Evolutionary conservation across 2,329 filamentous ascomycete genomes (phyloP).

Genomic region (Chaetomiaceae sp.): DNA sequence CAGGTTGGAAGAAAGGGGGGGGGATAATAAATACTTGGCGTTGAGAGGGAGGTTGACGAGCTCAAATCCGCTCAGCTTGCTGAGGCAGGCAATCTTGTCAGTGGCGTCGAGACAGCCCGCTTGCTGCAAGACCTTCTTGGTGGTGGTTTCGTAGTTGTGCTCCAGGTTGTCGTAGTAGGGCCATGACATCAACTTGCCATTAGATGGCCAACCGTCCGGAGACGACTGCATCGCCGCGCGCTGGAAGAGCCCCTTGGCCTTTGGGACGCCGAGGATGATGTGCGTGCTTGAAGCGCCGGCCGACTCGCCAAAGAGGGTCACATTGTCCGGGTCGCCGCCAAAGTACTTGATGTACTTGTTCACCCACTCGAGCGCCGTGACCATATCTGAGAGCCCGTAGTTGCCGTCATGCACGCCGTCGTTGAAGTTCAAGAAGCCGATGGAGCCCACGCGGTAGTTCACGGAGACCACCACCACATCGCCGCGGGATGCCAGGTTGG

Average conservation of each 20-base stretch:
- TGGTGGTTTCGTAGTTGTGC: slow-evolving; percentile 22
- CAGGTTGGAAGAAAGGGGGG: neutral
- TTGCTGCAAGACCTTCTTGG: slow-evolving; percentile 23
- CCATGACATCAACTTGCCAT: slow-evolving; percentile 15
- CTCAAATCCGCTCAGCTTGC: slow-evolving; percentile 27
- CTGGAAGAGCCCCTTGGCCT: slow-evolving; percentile 29
- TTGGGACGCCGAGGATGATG: slow-evolving; percentile 27
- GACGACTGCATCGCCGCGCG: slow-evolving; percentile 30
- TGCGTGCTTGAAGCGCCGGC: slow-evolving; percentile 27
- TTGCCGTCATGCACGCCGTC: slow-evolving; percentile 38
- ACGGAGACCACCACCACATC: slow-evolving; percentile 41
- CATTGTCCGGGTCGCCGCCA: slow-evolving; percentile 30
- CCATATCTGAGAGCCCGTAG: slow-evolving; percentile 39
- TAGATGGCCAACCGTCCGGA: slow-evolving; percentile 24
- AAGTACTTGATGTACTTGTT: slow-evolving; percentile 33
- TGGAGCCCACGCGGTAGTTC: slow-evolving; percentile 36
- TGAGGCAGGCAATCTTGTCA: slow-evolving; percentile 26
- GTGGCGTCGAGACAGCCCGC: slow-evolving; percentile 26
- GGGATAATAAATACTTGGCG: slow-evolving; percentile 22
- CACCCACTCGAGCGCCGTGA: slow-evolving; percentile 38
- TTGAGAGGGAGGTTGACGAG: slow-evolving; percentile 30
- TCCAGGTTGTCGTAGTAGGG: slow-evolving; percentile 24
- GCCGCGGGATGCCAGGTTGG: slow-evolving; percentile 40
- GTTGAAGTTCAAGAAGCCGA: slow-evolving; percentile 29
- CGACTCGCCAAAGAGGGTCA: slow-evolving; percentile 36